These are phyloP conservation scores for Gleditsia sinensis DNA, from an alignment of 306 rosid species.

Conservation along the genomic window DNA sequence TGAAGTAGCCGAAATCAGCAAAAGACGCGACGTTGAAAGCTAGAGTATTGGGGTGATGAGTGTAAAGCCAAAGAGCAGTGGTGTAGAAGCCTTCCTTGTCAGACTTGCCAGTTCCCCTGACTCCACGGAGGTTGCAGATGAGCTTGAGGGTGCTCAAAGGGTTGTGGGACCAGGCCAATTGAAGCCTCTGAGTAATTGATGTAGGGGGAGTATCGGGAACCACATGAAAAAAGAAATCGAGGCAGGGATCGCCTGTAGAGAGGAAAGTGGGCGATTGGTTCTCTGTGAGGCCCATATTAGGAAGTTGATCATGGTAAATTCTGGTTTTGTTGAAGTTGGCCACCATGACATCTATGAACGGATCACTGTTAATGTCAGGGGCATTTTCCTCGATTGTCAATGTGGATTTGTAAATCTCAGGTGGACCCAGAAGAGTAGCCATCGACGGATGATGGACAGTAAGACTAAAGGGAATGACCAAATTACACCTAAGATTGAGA, in stretches of 20 bases:
- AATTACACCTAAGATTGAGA: too few relatives aligned
- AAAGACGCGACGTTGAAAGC: conserved; percentile 3
- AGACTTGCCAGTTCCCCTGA: conserved; percentile 25
- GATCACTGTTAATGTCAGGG: conserved; percentile 11
- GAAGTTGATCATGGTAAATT: accelerated
- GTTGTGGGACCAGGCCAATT: conserved; percentile 10
- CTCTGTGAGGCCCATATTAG: conserved; percentile 33
- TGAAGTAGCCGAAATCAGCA: conserved; percentile 7
- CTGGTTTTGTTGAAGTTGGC: conserved; percentile 41
- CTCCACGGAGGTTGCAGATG: conserved; percentile 23
- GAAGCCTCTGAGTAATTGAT: neutral
- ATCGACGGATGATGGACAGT: conserved; percentile 14
- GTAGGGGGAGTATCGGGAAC: conserved; percentile 12
- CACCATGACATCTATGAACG: conserved; percentile 46
- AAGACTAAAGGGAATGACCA: too few relatives aligned
- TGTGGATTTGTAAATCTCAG: conserved; percentile 41
- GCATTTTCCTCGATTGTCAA: neutral
- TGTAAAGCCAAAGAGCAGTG: conserved; percentile 19
- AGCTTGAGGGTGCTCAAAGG: conserved; percentile 10
- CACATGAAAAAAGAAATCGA: conserved; percentile 36
- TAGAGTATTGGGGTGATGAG: conserved; percentile 14
- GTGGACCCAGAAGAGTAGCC: conserved; percentile 71
- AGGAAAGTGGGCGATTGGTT: conserved; percentile 24
- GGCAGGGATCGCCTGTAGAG: conserved; percentile 19
- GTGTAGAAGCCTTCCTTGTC: conserved; percentile 17